Evolutionary conservation across 2,329 filamentous ascomycete species (phyloP), one percentile per base, ranked within the genome.

Genomic region (Bipolaris zeicola): DNA sequence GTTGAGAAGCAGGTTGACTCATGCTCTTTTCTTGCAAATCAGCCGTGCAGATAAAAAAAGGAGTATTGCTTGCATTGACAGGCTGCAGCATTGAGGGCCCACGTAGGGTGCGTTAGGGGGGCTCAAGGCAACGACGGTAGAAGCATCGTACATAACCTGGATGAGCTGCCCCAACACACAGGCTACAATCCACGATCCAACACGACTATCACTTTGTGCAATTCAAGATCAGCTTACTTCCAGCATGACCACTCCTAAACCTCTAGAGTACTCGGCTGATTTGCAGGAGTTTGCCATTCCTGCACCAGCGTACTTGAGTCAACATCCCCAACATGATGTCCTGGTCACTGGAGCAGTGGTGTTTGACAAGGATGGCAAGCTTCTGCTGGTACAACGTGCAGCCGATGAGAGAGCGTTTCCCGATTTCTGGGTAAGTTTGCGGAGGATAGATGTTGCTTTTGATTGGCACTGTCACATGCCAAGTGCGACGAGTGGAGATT

Each of bases 371-470:
- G 61, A 73, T 14, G 66, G 67, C 6, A 71, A 70, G 36, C 38
- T 76, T 33, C 65, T 77, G 6, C 64, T 77, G 13, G 70, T 77
- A 22, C 73, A 75, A 59, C 72, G 75, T 18, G 71, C 71, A 36
- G 65, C 66, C n/a, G 62, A 70, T 1, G 75, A 77, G 43, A 64
- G 57, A 37, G 73, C 73, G 3, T 77, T 70, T 48, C 72, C 74
- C 1, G 62, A 73, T 47, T 34, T 56, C 24, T 77, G 74, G 73
- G 73, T 75, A 61, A 45, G 64, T 57, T 14, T 8, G 43, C 36
- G 18, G 34, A 20, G 33, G 36, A 48, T 42, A 24, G 14, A 31
- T 28, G n/a, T 22, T 45, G 18, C 11, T 37, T 48, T 48, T 48
- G 18, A 24, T 36, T 22, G 18, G 24, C 8, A 14, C 11, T 45